Base-by-base conservation (phyloP, 257 asterid genomes). In the Striga asiatica region DNA sequence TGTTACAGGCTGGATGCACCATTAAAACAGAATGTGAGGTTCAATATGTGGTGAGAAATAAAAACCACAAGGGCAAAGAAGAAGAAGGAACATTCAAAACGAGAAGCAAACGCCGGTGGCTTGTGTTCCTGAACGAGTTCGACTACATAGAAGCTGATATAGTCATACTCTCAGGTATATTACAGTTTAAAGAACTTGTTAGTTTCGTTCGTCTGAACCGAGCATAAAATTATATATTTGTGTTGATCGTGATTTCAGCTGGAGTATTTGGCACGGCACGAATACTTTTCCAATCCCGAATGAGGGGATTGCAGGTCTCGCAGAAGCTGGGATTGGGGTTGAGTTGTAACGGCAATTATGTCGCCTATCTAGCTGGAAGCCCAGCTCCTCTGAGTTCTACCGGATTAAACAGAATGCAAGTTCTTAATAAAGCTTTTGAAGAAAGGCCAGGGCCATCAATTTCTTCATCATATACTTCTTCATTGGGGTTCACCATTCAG, bases 391-490 rank as follows among this genome's bases (percentile, higher is more conserved):
- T 77, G 48, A 74, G 77, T 25, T 66, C 84, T 28, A 17, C 19
- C n/a, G 88, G 78, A 19, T 52, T 80, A 11, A 49, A 69, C 31
- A 74, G 60, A 41, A 64, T 60, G 19, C 71, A 69, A 12, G 46
- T 77, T 31, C 48, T 78, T 0, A 54, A 41, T 0, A 35, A 63
- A 5, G 69, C 84, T 1, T 69, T 80, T 48, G 69, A 62, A 39
- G 73, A 77, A 53, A 80, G 84, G 16, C 88, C 84, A 2, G 84
- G 88, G 8, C 81, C 88, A 21, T 70, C 84, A 16, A 80, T 80
- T 58, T 69, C 88, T 48, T 77, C 84, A 24, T 69, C 81, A 8
- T 70, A 66, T n/a, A 61, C 65, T 65, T 80, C 88, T 24, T 80
- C 84, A 28, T 32, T 67, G 61, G 88, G 88, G 12, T 74, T 80